Percentiles rank a stretch among this genome's conserved stretches.
Evolutionary conservation across 2,329 filamentous ascomycete species (phyloP).

Genomic region (Penicillium sp.): DNA sequence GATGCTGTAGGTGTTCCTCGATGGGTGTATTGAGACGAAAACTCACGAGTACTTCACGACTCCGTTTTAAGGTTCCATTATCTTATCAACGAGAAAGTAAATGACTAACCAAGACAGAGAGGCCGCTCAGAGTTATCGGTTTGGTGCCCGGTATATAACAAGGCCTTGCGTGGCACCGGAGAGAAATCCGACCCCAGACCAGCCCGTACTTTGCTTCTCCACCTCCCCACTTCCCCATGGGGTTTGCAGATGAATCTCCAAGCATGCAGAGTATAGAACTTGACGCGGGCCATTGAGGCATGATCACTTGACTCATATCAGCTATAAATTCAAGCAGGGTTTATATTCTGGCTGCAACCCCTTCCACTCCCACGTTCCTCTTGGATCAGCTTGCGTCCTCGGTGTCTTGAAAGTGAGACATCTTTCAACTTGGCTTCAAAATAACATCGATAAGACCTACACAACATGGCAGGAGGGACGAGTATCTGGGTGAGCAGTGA

Average conservation of each 20-base stretch:
- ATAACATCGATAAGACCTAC: not conserved
- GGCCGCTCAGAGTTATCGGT: constrained; percentile 8
- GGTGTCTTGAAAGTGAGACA: not conserved
- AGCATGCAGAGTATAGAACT: not conserved
- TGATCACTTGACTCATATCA: not conserved
- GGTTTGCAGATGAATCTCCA: constrained; percentile 14
- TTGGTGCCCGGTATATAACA: constrained; percentile 16
- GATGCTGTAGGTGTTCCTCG: too few relatives aligned
- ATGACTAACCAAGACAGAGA: not conserved
- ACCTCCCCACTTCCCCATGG: constrained; percentile 29
- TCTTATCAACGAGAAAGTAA: constrained; percentile 14
- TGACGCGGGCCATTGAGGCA: not conserved
- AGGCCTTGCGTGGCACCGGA: constrained; percentile 6
- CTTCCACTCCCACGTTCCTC: not conserved
- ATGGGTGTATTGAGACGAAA: not conserved
- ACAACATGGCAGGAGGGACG: constrained; percentile 46
- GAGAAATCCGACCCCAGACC: constrained; percentile 15
- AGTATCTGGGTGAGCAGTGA: constrained; percentile 49
- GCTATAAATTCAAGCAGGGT: not conserved
- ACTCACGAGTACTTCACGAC: not conserved
- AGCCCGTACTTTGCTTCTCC: constrained; percentile 1
- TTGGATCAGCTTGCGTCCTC: not conserved
- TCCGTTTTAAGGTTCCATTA: constrained; percentile 5
- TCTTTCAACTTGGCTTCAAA: not conserved
- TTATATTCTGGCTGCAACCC: not conserved